Evolutionary conservation across 768 basidiomycete species (phyloP), one percentile per base, ranked within the genome.

Genomic region (Panaeolus papilionaceus): DNA sequence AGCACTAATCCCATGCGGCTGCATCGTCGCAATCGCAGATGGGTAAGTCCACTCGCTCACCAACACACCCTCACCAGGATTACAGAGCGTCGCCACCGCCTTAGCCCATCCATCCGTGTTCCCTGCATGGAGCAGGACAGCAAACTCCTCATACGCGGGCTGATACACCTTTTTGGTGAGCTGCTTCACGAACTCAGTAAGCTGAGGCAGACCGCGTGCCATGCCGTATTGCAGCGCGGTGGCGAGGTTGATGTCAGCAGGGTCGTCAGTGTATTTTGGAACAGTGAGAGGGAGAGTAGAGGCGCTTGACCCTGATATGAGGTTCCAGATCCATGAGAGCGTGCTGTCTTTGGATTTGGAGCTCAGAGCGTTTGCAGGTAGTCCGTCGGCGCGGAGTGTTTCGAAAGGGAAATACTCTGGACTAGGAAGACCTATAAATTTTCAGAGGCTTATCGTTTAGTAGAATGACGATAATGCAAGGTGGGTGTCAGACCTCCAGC

Each of bases 41-140:
- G 93, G 89, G 74, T 94, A 96, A 0, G 91, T 88, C 89, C 89
- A 95, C 73, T 93, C 93, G 67, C 84, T 84, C 11, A 83, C 82
- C 1, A 91, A 75, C 47, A 89, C 77, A 26, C 81, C 82, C 62
- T 91, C 88, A 7, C 90, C 90, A 2, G 85, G 85, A 71, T 94
- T 89, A 75, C 86, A 87, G 10, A 96, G 78, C 20, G 90, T 88
- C 26, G 75, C 75, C 7, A 87, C 81, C 26, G 84, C 80, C 71
- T 91, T 89, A 68, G 74, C 72, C 90, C 92, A 82, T 7, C 86
- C 91, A 72, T 92, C 92, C 0, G 92, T 94, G 73, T 92, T 93
- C 14, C 92, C 92, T 18, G 83, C 82, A 66, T 90, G 84, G 0
- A 88, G 72, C 28, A 93, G 74, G 1, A 83, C 85, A 3, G 81